These are phyloP conservation scores for Achaetomium macrosporum DNA, from an alignment of 2,329 filamentous ascomycete species.

Conservation along the genomic window DNA sequence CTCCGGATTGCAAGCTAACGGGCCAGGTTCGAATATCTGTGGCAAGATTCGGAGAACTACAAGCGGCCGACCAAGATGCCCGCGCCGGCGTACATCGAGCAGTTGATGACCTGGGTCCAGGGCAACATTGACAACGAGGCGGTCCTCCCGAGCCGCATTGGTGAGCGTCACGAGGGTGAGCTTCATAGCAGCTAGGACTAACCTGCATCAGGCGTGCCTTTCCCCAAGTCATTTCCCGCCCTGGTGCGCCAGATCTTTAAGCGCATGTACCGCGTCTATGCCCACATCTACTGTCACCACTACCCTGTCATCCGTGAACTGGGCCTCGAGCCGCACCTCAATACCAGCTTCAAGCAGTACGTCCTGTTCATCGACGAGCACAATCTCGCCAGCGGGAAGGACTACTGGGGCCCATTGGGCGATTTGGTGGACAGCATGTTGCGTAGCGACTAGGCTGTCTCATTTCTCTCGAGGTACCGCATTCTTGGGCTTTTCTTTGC, in stretches of 20 bases:
- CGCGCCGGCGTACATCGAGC: slow-evolving; percentile 94
- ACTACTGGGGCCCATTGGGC: slow-evolving; percentile 94
- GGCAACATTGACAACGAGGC: slow-evolving; percentile 91
- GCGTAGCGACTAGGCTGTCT: slow-evolving; percentile 63
- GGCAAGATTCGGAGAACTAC: slow-evolving; percentile 93
- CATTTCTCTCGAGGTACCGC: slow-evolving; percentile 10
- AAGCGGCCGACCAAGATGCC: slow-evolving; percentile 98
- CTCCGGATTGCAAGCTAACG: slow-evolving; percentile 8
- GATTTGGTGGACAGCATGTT: slow-evolving; percentile 98
- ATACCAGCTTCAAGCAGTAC: slow-evolving; percentile 99
- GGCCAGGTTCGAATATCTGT: slow-evolving; percentile 88
- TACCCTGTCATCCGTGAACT: slow-evolving; percentile 95
- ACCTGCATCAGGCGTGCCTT: slow-evolving; percentile 65
- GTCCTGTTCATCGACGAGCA: slow-evolving; percentile 98
- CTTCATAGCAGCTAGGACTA: background rate
- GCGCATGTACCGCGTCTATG: slow-evolving; percentile 96
- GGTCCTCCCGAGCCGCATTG: slow-evolving; percentile 90
- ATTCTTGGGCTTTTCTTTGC: slow-evolving; percentile 14
- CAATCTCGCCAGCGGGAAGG: slow-evolving; percentile 81
- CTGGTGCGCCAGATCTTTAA: slow-evolving; percentile 97
- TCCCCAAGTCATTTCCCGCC: slow-evolving; percentile 84
- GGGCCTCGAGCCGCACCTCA: slow-evolving; percentile 92
- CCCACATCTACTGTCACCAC: slow-evolving; percentile 99
- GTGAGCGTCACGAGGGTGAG: slow-evolving; percentile 36
- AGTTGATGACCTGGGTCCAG: slow-evolving; percentile 96